Conservation (phyloP, 73 alveolate species). For the Symbiodinium natans region DNA sequence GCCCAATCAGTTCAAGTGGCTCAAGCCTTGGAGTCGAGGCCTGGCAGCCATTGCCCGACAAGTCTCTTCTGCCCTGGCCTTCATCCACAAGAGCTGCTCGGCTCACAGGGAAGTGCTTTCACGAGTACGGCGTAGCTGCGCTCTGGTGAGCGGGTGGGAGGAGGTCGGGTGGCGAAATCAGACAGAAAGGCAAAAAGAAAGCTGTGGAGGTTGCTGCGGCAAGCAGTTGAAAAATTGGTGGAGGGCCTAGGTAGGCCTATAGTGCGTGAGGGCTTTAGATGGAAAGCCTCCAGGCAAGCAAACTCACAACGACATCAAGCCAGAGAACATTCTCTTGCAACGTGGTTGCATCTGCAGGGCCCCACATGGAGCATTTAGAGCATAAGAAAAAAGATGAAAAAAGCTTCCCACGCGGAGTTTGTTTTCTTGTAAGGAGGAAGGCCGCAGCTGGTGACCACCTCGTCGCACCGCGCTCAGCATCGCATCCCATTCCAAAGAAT, state of each 20-base stretch:
- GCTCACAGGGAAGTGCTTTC: not conserved
- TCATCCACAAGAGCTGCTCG: slow-evolving; percentile 62
- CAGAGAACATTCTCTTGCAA: slow-evolving; percentile 57
- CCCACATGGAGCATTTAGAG: not conserved
- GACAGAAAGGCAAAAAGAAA: too few species aligned
- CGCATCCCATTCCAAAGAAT: not conserved
- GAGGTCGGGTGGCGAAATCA: too few species aligned
- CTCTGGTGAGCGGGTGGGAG: too few species aligned
- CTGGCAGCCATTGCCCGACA: slow-evolving; percentile 49
- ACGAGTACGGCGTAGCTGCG: not conserved
- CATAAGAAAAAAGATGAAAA: not conserved
- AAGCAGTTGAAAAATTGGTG: too few species aligned
- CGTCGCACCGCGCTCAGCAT: slow-evolving; percentile 7
- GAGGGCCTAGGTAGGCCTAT: too few species aligned
- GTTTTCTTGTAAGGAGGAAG: not conserved
- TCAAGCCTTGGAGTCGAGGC: not conserved
- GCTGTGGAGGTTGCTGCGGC: too few species aligned
- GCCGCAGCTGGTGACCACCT: slow-evolving; percentile 15
- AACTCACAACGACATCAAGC: slow-evolving; percentile 71
- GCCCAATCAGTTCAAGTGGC: too few species aligned
- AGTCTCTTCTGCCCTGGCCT: slow-evolving; percentile 50
- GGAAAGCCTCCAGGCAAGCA: slow-evolving; percentile 32
- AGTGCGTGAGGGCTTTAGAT: too few species aligned
- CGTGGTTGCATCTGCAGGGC: not conserved
- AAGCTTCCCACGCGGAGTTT: not conserved